Percentiles rank a stretch among this genome's conserved stretches.
These are phyloP conservation scores for Termitomyces sp. DNA, from an alignment of 1,284 basidiomycete genomes.

Conservation along the genomic window DNA sequence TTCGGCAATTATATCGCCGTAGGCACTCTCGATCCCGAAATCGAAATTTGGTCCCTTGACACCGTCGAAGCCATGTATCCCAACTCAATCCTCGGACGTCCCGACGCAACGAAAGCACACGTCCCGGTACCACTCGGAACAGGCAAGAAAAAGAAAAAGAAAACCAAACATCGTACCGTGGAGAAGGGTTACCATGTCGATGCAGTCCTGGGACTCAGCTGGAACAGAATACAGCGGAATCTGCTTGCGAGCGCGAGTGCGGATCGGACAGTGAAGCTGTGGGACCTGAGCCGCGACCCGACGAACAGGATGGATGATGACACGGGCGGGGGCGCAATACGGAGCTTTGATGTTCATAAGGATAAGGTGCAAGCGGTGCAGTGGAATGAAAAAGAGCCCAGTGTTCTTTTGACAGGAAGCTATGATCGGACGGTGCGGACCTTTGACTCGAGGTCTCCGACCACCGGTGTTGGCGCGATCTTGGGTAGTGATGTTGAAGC, in stretches of 20 bases:
- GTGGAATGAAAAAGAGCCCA: slow-evolving; percentile 89
- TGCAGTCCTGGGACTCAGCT: slow-evolving; percentile 86
- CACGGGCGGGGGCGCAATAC: slow-evolving; percentile 59
- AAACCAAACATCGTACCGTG: slow-evolving; percentile 66
- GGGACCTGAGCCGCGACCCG: slow-evolving; percentile 84
- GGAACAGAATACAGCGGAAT: slow-evolving; percentile 89
- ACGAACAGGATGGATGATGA: slow-evolving; percentile 38
- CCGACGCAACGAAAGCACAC: slow-evolving; percentile 80
- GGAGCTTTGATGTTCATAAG: slow-evolving; percentile 86
- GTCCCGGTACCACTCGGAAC: slow-evolving; percentile 74
- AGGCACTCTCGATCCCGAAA: slow-evolving; percentile 95
- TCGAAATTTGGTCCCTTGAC: slow-evolving; percentile 98
- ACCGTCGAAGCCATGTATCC: slow-evolving; percentile 94
- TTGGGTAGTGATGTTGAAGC: slow-evolving; percentile 92
- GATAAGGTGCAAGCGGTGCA: slow-evolving; percentile 98
- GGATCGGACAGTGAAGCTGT: slow-evolving; percentile 94
- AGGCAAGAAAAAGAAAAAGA: slow-evolving; percentile 94
- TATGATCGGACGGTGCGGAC: slow-evolving; percentile 92
- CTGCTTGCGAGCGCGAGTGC: slow-evolving; percentile 90
- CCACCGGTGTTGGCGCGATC: slow-evolving; percentile 70
- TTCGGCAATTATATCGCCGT: slow-evolving; percentile 94
- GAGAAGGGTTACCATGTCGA: slow-evolving; percentile 86
- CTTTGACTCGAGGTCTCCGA: slow-evolving; percentile 87
- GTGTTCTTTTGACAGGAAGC: slow-evolving; percentile 86
- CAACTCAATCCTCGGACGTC: slow-evolving; percentile 84